A percentile compares a stretch with the other conserved stretches of the same genome.
These are phyloP conservation scores for Kandelia obovata DNA, from an alignment of 345 rosid genomes.

Conservation along the genomic window DNA sequence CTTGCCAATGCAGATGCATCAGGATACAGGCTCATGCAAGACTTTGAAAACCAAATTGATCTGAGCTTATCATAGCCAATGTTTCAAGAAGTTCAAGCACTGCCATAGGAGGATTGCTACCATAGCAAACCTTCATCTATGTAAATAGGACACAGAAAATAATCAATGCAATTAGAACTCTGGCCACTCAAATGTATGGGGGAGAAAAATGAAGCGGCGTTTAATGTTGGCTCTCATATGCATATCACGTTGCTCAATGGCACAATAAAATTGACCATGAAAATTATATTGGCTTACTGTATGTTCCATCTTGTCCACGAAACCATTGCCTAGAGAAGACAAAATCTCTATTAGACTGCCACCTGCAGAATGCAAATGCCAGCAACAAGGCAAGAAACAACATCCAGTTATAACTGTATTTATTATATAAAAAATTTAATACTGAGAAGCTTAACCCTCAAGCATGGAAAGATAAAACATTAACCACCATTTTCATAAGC, in stretches of 20 bases:
- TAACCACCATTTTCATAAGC: too few relatives aligned
- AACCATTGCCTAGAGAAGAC: conserved; percentile 97
- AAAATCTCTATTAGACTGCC: conserved; percentile 92
- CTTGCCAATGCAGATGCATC: neutral
- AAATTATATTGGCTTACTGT: conserved; percentile 55
- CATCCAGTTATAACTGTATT: neutral
- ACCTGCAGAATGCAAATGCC: conserved; percentile 48
- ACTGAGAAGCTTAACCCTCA: neutral
- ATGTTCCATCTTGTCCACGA: conserved; percentile 93
- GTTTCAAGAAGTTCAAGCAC: neutral
- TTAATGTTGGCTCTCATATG: neutral
- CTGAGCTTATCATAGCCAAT: neutral
- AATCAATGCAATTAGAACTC: neutral
- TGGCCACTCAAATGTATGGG: neutral
- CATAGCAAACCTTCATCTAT: neutral
- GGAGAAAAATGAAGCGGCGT: conserved; percentile 7
- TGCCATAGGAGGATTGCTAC: neutral
- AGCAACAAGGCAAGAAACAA: conserved; percentile 8
- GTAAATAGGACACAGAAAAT: neutral
- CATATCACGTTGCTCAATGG: conserved; percentile 4
- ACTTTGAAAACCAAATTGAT: neutral
- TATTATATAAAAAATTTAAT: neutral
- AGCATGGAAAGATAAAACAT: too few relatives aligned
- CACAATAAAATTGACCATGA: conserved; percentile 6
- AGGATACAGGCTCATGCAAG: too few relatives aligned